Conservation (phyloP, 2,329 filamentous ascomycete species). For the Ceratocystis cacaofunesta region DNA sequence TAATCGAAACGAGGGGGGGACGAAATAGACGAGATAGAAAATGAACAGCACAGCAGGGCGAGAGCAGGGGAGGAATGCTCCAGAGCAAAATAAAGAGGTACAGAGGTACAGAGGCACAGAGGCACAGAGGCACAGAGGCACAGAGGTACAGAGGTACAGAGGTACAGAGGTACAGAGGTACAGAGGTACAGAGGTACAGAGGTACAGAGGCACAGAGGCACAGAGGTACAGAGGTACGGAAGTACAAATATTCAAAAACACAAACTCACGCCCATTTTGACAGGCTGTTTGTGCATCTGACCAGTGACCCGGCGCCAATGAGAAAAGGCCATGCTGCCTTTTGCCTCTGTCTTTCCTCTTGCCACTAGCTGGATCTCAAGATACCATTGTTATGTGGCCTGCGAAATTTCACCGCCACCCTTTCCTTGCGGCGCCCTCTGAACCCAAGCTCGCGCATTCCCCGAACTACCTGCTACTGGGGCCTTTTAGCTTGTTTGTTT, state of each 20-base stretch:
- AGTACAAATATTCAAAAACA: neutral
- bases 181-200: neutral
- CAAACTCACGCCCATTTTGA: neutral
- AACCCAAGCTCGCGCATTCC: neutral
- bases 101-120: neutral
- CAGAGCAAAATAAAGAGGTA: neutral
- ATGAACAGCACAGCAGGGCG: neutral
- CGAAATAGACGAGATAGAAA: neutral
- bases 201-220: neutral
- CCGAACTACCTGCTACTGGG: neutral
- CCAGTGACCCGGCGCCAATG: too few species aligned
- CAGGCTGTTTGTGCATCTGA: neutral
- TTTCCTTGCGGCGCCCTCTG: neutral
- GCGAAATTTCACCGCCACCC: neutral
- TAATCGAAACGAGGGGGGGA: neutral
- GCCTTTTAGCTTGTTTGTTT: neutral
- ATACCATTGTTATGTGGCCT: neutral
- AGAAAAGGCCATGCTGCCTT: neutral
- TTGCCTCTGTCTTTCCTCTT: neutral
- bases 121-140: neutral
- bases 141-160: neutral
- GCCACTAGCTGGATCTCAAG: neutral
- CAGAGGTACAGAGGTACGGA: neutral
- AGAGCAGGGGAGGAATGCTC: neutral
- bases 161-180: neutral